Evolutionary conservation across 441 rosid species (phyloP).

Genomic region (Omphalea diandra): DNA sequence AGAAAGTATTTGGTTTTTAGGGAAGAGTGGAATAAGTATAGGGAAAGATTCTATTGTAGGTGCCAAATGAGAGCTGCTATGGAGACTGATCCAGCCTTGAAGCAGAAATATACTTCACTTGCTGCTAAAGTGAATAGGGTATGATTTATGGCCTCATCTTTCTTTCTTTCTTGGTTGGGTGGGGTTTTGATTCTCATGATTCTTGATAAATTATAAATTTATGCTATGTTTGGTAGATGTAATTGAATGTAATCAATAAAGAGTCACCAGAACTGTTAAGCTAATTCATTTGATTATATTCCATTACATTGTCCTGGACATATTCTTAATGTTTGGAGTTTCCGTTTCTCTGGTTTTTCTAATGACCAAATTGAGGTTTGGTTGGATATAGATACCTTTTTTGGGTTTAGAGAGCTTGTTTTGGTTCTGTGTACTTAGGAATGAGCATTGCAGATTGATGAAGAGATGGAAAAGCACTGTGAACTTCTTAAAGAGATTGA

Average conservation of each 20-base stretch:
- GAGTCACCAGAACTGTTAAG: too few relatives aligned
- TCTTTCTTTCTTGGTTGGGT: background rate
- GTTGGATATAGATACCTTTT: conserved; percentile 20
- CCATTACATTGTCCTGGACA: background rate
- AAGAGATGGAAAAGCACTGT: conserved; percentile 79
- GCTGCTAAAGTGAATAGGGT: conserved; percentile 77
- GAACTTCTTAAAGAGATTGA: conserved; percentile 75
- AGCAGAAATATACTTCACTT: conserved; percentile 52
- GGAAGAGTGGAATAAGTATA: conserved; percentile 84
- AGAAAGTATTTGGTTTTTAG: conserved; percentile 72
- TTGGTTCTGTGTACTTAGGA: conserved; percentile 37
- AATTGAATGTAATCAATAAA: too few relatives aligned
- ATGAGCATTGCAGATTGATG: conserved; percentile 75
- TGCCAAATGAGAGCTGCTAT: conserved; percentile 54
- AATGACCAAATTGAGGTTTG: conserved; percentile 8
- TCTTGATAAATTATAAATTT: background rate
- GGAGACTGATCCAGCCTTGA: conserved; percentile 55
- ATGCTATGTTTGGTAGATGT: background rate
- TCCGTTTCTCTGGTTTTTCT: background rate
- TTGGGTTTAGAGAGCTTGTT: conserved; percentile 35
- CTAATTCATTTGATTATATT: too few relatives aligned
- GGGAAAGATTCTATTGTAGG: conserved; percentile 59
- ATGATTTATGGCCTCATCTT: conserved; percentile 12
- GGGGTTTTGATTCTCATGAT: background rate
- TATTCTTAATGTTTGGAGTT: background rate